Base-by-base conservation (phyloP, 441 rosid species). In the Pelargonium exstipulatum region DNA sequence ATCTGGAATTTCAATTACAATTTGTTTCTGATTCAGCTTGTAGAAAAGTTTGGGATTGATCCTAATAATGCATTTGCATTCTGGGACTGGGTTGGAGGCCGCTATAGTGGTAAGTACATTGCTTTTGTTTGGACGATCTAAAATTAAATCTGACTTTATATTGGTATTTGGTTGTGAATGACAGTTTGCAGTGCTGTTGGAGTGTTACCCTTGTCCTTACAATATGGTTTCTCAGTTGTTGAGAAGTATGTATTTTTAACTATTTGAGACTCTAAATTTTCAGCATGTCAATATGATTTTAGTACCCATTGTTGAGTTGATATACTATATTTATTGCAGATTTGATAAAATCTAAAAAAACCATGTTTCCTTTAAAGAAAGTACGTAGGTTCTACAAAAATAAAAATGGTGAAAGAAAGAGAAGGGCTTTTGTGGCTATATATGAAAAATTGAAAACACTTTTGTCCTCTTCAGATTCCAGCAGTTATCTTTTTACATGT, bases 131-230 rank as follows among this genome's bases (percentile, higher is more conserved):
- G 55, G 60, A 73, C 16, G 42, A 49, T 1, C 68, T 74, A 64
- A 16, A 67, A 14, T 57, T 46, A 24, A 42, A 55, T 74, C 42
- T 73, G 46, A 48, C 68, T 10, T 60, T 68, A 69, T 45, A 68
- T 76, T 61, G 53, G 48, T 66, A 74, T 68, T 65, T 74, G 29
- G 77, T 35, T 66, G 62, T 66, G 73, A 70, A 49, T 73, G 78
- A 79, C 90, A 94, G 99, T 94, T 80, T 94, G 96, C 90, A 91
- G 99, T 85, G 99, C 99, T 73, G 99, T 94, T 70, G 99, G 99
- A 14, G 87, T 90, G 75, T 79, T 91, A 83, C 99, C 97, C 60
- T 73, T 90, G 74, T 94, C 96, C 69, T 91, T 94, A 64, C 97
- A 91, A 74, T 94, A 94, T 77, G 96, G 97, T 66, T 94, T 90